These are phyloP conservation scores for Coccomyxa sp. DNA, from an alignment of 139 green algal genomes.

Conservation along the genomic window DNA sequence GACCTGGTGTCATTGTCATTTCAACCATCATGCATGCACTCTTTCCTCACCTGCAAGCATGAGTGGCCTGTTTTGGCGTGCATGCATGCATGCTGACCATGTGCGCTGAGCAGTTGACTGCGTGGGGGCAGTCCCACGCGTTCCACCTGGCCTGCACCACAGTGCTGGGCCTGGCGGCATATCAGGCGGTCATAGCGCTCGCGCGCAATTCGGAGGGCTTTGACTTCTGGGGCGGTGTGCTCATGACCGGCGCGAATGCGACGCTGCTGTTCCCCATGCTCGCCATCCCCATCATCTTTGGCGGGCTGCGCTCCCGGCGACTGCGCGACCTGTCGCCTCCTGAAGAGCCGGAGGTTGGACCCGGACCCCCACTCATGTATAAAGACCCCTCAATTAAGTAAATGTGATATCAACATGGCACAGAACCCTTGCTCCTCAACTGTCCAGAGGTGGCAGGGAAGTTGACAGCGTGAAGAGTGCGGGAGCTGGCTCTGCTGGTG, in stretches of 20 bases:
- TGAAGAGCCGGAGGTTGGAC: not conserved
- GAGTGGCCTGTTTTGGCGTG: no score
- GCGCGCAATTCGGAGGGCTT: not conserved
- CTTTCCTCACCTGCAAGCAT: no score
- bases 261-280: slow-evolving; percentile 13
- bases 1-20: no score
- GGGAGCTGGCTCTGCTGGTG: no score
- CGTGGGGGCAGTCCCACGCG: slow-evolving; percentile 8
- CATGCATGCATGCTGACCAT: no score
- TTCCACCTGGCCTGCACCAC: slow-evolving; percentile 17
- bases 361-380: not conserved
- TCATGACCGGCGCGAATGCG: slow-evolving; percentile 2
- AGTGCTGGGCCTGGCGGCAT: slow-evolving; percentile 10
- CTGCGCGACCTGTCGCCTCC: not conserved
- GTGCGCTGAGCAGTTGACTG: no score
- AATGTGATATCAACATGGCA: no score
- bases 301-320: not conserved
- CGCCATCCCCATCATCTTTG: slow-evolving; percentile 23
- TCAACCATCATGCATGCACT: no score
- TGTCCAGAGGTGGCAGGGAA: no score
- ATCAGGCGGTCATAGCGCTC: slow-evolving; percentile 16
- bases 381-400: not conserved
- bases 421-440: no score
- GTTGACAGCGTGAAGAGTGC: no score
- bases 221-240: slow-evolving; percentile 15